Base-by-base conservation (phyloP, 2,329 filamentous ascomycete species). In the Talaromyces sp. region DNA sequence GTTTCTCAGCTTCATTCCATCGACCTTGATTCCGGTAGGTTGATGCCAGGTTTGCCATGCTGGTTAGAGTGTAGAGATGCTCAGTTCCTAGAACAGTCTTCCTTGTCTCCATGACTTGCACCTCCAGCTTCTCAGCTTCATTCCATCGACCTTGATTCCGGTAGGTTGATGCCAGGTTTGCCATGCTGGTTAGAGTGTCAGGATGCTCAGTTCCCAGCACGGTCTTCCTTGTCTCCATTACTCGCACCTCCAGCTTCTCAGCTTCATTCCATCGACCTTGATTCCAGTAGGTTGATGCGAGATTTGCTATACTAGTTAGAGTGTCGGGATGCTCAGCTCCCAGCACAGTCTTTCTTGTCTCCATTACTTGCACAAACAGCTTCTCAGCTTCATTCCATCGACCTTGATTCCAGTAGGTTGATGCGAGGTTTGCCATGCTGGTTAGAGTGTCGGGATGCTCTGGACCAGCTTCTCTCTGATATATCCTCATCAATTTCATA, bases 241-340 rank as follows among this genome's bases (percentile, higher is more conserved):
- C 27, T 27, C 7, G 7, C 7, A 27, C 3, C 27, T 27, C 27
- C 27, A 27, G 27, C 27, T 24, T 22, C 39, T 39, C n/a, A 45
- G 43, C n/a, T 45, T 22, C 43, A 22, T 22, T 45, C 43, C n/a
- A 45, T 45, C 7, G 16, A 27, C 27, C 27, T 6, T 27, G 3
- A 27, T 27, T 27, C 7, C 7, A 3, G 27, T 27, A 27, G 27
- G 7, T 27, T 27, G 7, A 3, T 27, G 27, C 27, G 1, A 27
- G 27, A 27, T 27, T 27, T 6, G 1, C 27, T 3, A 27, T 27
- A 27, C 27, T 27, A 4, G 24, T 27, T 27, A 27, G 24, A 27
- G 24, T 27, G 24, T 27, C 4, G 4, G 68, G 70, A 67, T 74
- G 70, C 35, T 75, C 68, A 11, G 57, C 31, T 10, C 71, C 70